Evolutionary conservation across 345 rosid genomes (phyloP), one percentile per base, ranked within the genome.

Genomic region (Litchi chinensis): DNA sequence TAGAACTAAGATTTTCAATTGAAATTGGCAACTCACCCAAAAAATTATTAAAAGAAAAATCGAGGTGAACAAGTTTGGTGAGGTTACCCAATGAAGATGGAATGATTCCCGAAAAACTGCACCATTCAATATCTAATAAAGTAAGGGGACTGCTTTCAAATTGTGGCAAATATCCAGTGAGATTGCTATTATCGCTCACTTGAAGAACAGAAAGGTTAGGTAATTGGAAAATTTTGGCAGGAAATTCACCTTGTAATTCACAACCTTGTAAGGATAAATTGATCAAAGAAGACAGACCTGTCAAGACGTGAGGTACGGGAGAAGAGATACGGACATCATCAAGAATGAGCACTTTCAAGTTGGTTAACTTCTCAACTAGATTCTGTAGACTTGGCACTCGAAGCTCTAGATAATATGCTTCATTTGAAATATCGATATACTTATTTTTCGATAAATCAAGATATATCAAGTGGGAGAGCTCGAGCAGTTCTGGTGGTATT

Each of bases 281-380:
- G 3, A 68, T 79, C 48, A 79, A 39, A 19, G 76, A 75, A 22
- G 72, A 72, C 22, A 54, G 6, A 16, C 68, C 74, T 4, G 44
- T 21, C 52, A 73, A 48, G 6, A 54, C 1, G 9, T 41, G 44
- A 41, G 44, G 44, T 41, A 41, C 9, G 7, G 7, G 9, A 41
- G 44, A 41, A 41, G 41, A 70, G 3, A 39, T 62, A 28, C 41
- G 6, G 18, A 70, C 73, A 0, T 21, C 5, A 13, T 0, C 8
- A 64, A 82, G 76, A 76, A 26, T 10, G 19, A 82, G 76, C 32
- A 39, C 15, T 75, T 75, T 64, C 26, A 82, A 12, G 68, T 74
- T 70, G 26, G 63, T 63, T 26, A 82, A 65, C 59, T 76, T 54
- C n/a, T 43, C 66, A 68, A 44, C 5, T 10, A 78, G 62, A 44